phyloP scores from a whole-genome alignment of 1,284 basidiomycete species.

The Rhodotorula mucilaginosa region DNA sequence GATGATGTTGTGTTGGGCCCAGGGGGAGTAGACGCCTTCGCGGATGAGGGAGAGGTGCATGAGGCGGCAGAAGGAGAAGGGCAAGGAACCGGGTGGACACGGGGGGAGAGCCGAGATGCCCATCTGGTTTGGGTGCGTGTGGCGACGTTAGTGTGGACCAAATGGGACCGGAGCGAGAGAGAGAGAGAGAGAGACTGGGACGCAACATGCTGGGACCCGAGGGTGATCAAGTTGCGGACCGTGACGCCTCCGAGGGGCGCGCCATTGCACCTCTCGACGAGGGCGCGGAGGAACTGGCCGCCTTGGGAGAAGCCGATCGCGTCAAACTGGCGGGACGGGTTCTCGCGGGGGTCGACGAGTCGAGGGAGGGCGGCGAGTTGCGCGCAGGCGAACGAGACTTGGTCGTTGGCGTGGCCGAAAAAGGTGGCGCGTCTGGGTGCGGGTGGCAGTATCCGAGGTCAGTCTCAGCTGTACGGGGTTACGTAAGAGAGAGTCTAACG shows the following conservation, averaged over 20 bases:
- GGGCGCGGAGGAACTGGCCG: conserved; percentile 89
- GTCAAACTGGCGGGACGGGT: conserved; percentile 60
- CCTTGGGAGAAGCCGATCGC: conserved; percentile 92
- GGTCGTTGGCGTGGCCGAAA: conserved; percentile 74
- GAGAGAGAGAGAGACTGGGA: not conserved
- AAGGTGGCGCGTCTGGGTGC: conserved; percentile 53
- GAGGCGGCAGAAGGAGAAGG: conserved; percentile 28
- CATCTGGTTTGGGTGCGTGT: conserved; percentile 23
- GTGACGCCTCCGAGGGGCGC: conserved; percentile 34
- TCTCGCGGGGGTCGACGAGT: conserved; percentile 49
- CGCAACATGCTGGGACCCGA: conserved; percentile 49
- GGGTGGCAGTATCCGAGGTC: no score
- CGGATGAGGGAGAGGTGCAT: conserved; percentile 45
- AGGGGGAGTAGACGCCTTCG: conserved; percentile 73
- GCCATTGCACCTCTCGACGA: conserved; percentile 68
- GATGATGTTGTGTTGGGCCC: conserved; percentile 76
- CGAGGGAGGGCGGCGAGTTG: conserved; percentile 69
- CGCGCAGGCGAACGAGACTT: conserved; percentile 64
- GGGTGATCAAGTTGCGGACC: conserved; percentile 75
- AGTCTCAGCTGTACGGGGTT: not conserved
- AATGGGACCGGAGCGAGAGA: no score
- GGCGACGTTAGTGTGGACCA: no score
- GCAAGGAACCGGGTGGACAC: conserved; percentile 57
- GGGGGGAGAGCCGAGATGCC: conserved; percentile 56
- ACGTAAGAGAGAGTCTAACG: no score